These are phyloP conservation scores for Tetrapisispora iriomotensis DNA, from an alignment of 805 yeast species.

Conservation along the genomic window DNA sequence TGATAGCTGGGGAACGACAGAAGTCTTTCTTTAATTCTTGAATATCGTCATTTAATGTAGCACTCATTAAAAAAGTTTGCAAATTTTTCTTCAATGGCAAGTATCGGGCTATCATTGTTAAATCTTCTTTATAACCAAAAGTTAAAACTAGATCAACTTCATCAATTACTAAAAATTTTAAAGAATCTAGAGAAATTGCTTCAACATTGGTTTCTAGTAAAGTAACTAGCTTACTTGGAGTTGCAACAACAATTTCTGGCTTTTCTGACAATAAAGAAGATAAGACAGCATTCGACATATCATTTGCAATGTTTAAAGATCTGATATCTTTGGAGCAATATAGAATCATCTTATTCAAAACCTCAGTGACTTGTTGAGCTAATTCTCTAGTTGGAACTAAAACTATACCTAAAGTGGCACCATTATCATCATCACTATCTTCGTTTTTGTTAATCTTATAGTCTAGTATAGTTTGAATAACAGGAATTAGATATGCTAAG, in stretches of 20 bases:
- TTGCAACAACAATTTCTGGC: slow-evolving; percentile 77
- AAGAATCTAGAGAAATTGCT: slow-evolving; percentile 41
- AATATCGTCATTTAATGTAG: slow-evolving; percentile 83
- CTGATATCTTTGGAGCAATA: slow-evolving; percentile 62
- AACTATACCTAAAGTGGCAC: slow-evolving; percentile 47
- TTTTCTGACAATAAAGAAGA: slow-evolving; percentile 56
- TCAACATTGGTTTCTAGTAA: slow-evolving; percentile 39
- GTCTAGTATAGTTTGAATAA: slow-evolving; percentile 62
- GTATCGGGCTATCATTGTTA: slow-evolving; percentile 50
- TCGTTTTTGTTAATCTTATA: slow-evolving; percentile 22
- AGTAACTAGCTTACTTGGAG: slow-evolving; percentile 70
- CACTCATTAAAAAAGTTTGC: slow-evolving; percentile 93
- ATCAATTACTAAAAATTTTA: slow-evolving; percentile 75
- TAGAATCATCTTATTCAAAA: slow-evolving; percentile 55
- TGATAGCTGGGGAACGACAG: slow-evolving; percentile 73
- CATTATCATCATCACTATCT: slow-evolving; percentile 9
- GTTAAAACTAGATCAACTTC: slow-evolving; percentile 88
- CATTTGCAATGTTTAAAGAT: slow-evolving; percentile 51
- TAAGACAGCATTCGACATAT: slow-evolving; percentile 61
- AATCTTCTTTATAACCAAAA: slow-evolving; percentile 85
- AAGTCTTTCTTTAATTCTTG: slow-evolving; percentile 63
- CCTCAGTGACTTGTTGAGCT: slow-evolving; percentile 71
- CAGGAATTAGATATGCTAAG: slow-evolving; percentile 80
- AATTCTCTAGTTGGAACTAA: slow-evolving; percentile 91
- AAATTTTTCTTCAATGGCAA: slow-evolving; percentile 65